A percentile compares a stretch with the other conserved stretches of the same genome.
Conservation (phyloP, 2,329 filamentous ascomycete species). For the Eutypa lata region DNA sequence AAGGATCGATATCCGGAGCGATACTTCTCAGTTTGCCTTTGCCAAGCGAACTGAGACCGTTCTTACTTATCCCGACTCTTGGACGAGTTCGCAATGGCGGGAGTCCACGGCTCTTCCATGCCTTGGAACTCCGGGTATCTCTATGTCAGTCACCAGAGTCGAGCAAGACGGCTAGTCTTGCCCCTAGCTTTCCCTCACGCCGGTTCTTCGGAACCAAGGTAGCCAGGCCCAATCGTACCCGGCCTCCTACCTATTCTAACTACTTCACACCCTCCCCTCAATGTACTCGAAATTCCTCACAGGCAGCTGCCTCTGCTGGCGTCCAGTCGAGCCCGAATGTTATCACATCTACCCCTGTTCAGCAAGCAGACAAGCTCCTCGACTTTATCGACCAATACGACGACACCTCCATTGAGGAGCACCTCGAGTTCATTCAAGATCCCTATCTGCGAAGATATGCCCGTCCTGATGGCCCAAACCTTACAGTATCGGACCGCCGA, state of each 20-base stretch:
- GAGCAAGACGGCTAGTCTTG: not conserved
- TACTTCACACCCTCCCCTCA: slow-evolving; percentile 19
- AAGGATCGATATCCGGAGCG: slow-evolving; percentile 57
- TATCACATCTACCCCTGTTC: not conserved
- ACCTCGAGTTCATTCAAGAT: slow-evolving; percentile 49
- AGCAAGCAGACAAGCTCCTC: slow-evolving; percentile 44
- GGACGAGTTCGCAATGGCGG: slow-evolving; percentile 12
- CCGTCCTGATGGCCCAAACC: slow-evolving; percentile 42
- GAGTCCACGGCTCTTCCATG: not conserved
- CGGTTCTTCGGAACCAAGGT: slow-evolving; percentile 1
- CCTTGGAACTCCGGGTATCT: not conserved
- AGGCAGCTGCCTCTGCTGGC: slow-evolving; percentile 10
- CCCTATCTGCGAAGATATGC: slow-evolving; percentile 55
- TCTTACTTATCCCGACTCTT: slow-evolving; percentile 3
- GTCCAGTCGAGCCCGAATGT: not conserved
- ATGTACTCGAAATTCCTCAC: slow-evolving; percentile 18
- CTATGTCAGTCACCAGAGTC: not conserved
- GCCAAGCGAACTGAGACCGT: slow-evolving; percentile 28
- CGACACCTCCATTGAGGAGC: slow-evolving; percentile 48
- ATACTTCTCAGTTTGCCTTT: slow-evolving; percentile 46
- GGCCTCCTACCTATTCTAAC: slow-evolving; percentile 10
- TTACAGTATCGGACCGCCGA: slow-evolving; percentile 48
- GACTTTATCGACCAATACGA: slow-evolving; percentile 49
- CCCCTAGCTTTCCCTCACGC: not conserved
- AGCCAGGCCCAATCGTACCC: slow-evolving; percentile 13